These are phyloP conservation scores for Warburgia ugandensis DNA, from an alignment of 164 flowering plant species.

Conservation along the genomic window DNA sequence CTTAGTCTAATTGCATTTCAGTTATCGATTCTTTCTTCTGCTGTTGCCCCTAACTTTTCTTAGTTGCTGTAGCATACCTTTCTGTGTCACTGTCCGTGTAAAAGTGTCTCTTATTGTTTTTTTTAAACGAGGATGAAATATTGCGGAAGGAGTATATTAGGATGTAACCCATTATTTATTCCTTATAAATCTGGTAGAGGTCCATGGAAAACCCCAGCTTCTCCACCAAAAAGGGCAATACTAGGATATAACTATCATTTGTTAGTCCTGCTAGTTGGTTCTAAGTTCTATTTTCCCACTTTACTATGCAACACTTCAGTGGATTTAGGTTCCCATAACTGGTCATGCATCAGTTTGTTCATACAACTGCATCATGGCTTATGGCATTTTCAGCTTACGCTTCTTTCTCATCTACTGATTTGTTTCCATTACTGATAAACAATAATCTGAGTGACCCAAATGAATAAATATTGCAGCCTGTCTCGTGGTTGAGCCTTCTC, in stretches of 20 bases:
- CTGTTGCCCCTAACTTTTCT: too few relatives aligned
- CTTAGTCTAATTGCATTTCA: background rate
- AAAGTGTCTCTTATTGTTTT: background rate
- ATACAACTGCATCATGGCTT: background rate
- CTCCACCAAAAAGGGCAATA: too few relatives aligned
- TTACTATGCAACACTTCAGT: background rate
- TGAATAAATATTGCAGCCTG: conserved; percentile 53
- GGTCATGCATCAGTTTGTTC: background rate
- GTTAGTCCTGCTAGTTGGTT: background rate
- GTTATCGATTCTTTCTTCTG: background rate
- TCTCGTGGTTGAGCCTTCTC: conserved; percentile 90
- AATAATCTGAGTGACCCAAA: background rate
- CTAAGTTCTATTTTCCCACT: background rate
- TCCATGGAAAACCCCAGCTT: too few relatives aligned
- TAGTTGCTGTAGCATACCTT: too few relatives aligned
- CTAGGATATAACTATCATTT: background rate
- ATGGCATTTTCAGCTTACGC: background rate
- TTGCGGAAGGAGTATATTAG: background rate
- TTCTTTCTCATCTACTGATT: background rate
- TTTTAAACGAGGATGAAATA: background rate
- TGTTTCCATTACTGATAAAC: background rate
- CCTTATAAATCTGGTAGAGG: too few relatives aligned
- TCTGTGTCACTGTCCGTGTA: too few relatives aligned
- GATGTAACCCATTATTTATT: background rate
- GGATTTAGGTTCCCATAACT: background rate